phyloP scores from a whole-genome alignment of 1,284 basidiomycete genomes.

The Schizophyllum amplum region DNA sequence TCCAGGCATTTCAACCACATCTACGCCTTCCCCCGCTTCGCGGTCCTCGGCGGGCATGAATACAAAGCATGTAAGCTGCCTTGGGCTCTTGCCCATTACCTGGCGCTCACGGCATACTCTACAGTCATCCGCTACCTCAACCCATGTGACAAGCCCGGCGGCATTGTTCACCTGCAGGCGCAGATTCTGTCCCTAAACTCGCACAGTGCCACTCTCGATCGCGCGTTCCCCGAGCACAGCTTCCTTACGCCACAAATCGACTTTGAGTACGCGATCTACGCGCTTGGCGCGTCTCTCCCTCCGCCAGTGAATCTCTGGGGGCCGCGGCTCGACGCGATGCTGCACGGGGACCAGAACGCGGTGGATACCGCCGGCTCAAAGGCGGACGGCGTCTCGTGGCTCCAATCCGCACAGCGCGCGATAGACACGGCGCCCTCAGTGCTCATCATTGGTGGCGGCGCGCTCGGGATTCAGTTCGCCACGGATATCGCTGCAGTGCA shows the following conservation, averaged over 20 bases:
- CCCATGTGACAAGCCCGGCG: constrained; percentile 1
- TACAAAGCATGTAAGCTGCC: constrained; percentile 56
- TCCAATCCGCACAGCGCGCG: constrained; percentile 35
- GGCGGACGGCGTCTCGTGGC: constrained; percentile 37
- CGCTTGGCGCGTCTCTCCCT: constrained; percentile 49
- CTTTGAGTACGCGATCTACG: constrained; percentile 53
- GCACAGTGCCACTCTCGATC: constrained; percentile 26
- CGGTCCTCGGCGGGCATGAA: constrained; percentile 58
- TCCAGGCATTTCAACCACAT: constrained; percentile 44
- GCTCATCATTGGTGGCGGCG: constrained; percentile 53
- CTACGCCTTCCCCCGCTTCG: constrained; percentile 57
- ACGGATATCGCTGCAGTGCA: constrained; percentile 59
- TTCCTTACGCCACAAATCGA: constrained; percentile 24
- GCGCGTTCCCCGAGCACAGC: constrained; percentile 36
- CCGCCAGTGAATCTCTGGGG: constrained; percentile 48
- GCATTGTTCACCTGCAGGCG: background rate
- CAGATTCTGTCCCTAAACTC: constrained; percentile 19
- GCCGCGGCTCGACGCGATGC: constrained; percentile 2
- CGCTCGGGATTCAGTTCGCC: constrained; percentile 61
- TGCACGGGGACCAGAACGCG: background rate
- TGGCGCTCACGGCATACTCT: background rate
- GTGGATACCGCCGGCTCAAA: constrained; percentile 31
- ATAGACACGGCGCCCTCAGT: constrained; percentile 37
- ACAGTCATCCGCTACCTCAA: constrained; percentile 58
- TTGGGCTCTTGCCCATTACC: background rate